Evolutionary conservation across 352 stramenopile species (phyloP), one percentile per base, ranked within the genome.

Genomic region (Phytophthora rubi): DNA sequence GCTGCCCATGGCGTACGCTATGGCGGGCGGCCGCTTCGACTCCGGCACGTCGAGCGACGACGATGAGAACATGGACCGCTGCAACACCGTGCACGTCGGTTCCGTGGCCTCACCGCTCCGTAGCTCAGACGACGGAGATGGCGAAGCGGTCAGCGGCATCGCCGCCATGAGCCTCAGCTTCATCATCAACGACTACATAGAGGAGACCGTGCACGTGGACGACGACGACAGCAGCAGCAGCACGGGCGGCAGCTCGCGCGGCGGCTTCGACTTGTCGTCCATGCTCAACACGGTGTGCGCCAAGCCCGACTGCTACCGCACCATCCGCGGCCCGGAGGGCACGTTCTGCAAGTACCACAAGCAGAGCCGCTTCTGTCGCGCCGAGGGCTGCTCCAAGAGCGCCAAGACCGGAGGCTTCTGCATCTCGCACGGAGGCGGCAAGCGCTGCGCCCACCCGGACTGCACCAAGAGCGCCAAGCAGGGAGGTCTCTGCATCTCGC

Each of bases 321-420:
- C 85, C 62, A 90, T 92, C 60, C 81, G 83, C 23, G 80, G 86
- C 2, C 80, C 85, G 15, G 77, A 51, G 44, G 86, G 86, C 44
- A 85, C 84, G 59, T 92, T 91, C 74, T 94, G 84, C 81, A 91
- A 94, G 79, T 91, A 91, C 62, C 84, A 92, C 80, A 94, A 94
- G 77, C 84, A 90, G 58, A 92, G 83, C 62, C 86, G 86, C 56
- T 91, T 93, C 63, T 93, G 85, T 61, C 84, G 79, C n/a, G 81
- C 82, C 15, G 81, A 90, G 2, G 73, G 69, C 33, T 93, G 87
- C 65, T 57, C 70, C 61, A 95, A 93, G 75, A 88, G 83, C 47
- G 86, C 88, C 75, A 95, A 95, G 77, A 92, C 84, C 1, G 87
- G 87, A 52, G 85, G 85, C 55, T 90, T 83, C 37, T 92, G 85